Percentiles rank a stretch among this genome's conserved stretches.
Evolutionary conservation across 2,329 filamentous ascomycete genomes (phyloP).

Genomic region (Penicillium polonicum): DNA sequence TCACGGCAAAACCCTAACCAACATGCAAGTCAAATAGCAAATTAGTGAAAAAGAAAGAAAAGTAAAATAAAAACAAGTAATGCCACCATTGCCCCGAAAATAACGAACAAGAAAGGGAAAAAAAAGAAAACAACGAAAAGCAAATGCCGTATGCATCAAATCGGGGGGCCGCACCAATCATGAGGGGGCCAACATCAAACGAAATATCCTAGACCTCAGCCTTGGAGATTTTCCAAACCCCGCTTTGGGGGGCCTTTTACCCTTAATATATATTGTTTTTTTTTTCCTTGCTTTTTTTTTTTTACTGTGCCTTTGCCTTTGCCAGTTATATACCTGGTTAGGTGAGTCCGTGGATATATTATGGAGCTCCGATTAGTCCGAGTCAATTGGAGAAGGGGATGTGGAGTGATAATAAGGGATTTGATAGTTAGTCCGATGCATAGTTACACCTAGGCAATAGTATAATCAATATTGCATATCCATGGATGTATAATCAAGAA

Average conservation of each 20-base stretch:
- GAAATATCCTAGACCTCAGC: neutral
- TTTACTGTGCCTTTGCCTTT: neutral
- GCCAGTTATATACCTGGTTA: neutral
- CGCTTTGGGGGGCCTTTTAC: conserved; percentile 1
- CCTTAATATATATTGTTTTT: neutral
- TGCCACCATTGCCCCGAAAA: neutral
- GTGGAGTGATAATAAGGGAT: neutral
- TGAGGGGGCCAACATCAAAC: neutral
- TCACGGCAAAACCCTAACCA: neutral
- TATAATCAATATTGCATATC: neutral
- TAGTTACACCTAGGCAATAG: neutral
- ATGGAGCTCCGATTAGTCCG: neutral
- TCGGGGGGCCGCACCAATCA: conserved; percentile 1
- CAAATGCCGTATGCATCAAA: neutral
- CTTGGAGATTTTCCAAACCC: conserved; percentile 6
- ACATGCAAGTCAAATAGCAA: neutral
- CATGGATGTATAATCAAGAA: neutral
- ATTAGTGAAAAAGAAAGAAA: neutral
- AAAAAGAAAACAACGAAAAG: neutral
- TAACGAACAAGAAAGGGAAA: neutral
- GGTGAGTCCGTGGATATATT: neutral
- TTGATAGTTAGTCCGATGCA: neutral
- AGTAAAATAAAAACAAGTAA: neutral
- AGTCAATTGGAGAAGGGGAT: neutral
- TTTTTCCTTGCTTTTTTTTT: too few relatives aligned